These are phyloP conservation scores for Nicotiana benthamiana DNA, from an alignment of 257 asterid species.

Conservation along the genomic window DNA sequence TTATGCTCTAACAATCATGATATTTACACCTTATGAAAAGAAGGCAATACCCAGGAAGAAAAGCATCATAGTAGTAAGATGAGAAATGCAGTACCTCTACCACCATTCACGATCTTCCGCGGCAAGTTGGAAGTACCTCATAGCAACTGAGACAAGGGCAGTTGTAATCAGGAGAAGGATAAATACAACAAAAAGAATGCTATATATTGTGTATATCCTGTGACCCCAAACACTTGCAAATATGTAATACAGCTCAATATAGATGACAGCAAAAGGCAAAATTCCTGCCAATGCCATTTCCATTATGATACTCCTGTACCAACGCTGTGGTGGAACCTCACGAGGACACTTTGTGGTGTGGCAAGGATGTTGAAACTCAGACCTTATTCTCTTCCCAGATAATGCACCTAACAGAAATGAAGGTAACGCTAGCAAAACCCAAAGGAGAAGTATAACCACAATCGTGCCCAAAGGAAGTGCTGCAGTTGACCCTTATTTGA, in stretches of 20 bases:
- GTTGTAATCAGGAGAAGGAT: conserved; percentile 10
- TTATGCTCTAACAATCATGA: too few species aligned
- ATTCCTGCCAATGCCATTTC: conserved; percentile 21
- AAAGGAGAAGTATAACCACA: conserved; percentile 10
- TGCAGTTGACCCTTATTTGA: conserved; percentile 16
- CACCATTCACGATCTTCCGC: conserved; percentile 18
- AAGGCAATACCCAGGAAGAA: background rate
- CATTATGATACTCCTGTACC: conserved; percentile 8
- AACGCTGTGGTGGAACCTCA: conserved; percentile 15
- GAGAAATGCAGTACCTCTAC: conserved; percentile 16
- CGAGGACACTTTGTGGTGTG: conserved; percentile 19
- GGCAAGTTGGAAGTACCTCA: conserved; percentile 17
- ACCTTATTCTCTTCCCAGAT: conserved; percentile 5
- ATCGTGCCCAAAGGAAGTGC: conserved; percentile 16
- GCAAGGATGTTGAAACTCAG: conserved; percentile 12
- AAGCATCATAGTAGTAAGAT: background rate
- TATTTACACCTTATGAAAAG: background rate
- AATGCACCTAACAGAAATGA: conserved; percentile 13
- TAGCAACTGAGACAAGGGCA: conserved; percentile 7
- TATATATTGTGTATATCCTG: conserved; percentile 12
- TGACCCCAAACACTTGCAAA: conserved; percentile 20
- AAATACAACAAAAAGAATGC: conserved; percentile 9
- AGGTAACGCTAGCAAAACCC: conserved; percentile 13
- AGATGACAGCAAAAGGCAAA: conserved; percentile 12
- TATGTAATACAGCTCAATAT: conserved; percentile 15